Base-by-base conservation (phyloP, 495 filamentous ascomycete species). In the Penicillium coprophilum region DNA sequence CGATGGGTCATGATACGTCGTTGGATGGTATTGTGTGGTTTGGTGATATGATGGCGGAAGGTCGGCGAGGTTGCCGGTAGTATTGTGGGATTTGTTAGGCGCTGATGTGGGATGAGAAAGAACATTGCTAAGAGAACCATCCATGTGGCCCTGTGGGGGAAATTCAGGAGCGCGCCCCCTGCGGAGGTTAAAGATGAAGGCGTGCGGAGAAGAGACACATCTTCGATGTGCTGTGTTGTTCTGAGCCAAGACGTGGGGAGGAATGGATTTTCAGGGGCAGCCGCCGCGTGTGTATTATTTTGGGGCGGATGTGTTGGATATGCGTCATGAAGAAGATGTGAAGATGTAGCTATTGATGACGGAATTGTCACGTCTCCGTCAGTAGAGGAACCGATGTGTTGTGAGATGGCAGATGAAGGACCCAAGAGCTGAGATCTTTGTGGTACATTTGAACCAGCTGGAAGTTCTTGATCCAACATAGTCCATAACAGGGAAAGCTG, bases 401-500 rank as follows among this genome's bases (percentile, higher is more conserved):
- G 63, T 27, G 53, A 59, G 10, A 41, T 38, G 6, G 46, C 21
- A 8, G 61, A 59, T 9, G 64, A 56, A n/a, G 40, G 17, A 32
- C 51, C 32, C 7, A 38, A 27, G 12, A 23, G 27, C 30, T 59
- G 57, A 31, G 13, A 55, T 45, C 38, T 47, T 15, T 56, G 53
- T 6, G 31, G 3, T 19, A 43, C 12, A n/a, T 10, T 21, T 19
- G 46, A 62, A 15, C 49, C 27, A 9, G 57, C 31, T n/a, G 10
- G n/a, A n/a, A n/a, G 2, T 10, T 45, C 55, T 38, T 57, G 61
- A 27, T 64, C 57, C 20, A 55, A 20, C 31, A 61, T 53, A 15
- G 53, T 50, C 72, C 72, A 77, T 6, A 75, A 55, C 4, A 61
- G 60, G n/a, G 63, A 63, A 13, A 75, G 68, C 32, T 75, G 72